These are phyloP conservation scores for Neopestalotiopsis sp. DNA, from an alignment of 2,329 filamentous ascomycete species.

Conservation along the genomic window DNA sequence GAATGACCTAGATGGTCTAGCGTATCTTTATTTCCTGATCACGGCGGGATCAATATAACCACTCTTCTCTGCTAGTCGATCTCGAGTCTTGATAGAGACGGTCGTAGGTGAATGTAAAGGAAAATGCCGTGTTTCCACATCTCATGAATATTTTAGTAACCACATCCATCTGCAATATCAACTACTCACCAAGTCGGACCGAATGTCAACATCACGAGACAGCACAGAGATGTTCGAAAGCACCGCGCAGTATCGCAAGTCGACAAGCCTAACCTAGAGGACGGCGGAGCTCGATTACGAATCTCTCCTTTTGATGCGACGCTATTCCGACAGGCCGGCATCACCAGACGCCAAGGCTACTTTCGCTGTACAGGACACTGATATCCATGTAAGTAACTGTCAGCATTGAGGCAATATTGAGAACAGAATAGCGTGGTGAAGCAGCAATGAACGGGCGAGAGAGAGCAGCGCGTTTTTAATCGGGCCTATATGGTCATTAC, in stretches of 20 bases:
- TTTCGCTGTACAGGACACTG: not conserved
- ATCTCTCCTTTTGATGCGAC: not conserved
- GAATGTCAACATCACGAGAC: not conserved
- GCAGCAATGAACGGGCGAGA: not conserved
- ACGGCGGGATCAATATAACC: slow-evolving; percentile 14
- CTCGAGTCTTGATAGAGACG: not conserved
- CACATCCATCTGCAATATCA: not conserved
- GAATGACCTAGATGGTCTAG: not conserved
- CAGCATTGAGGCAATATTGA: not conserved
- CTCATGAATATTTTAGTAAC: not conserved
- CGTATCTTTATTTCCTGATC: not conserved
- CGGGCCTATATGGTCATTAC: slow-evolving; percentile 7
- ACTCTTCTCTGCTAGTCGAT: slow-evolving; percentile 13
- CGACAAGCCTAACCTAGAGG: not conserved
- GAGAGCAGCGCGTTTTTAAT: not conserved
- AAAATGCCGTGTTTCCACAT: not conserved
- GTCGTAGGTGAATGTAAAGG: not conserved
- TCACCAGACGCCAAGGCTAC: not conserved
- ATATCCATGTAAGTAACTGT: not conserved
- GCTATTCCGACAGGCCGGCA: not conserved
- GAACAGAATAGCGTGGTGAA: not conserved
- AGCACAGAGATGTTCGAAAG: not conserved
- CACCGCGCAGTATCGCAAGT: not conserved
- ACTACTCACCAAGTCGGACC: not conserved
- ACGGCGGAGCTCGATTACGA: not conserved